Evolutionary conservation across 768 basidiomycete genomes (phyloP).

Genomic region (Auriscalpium orientale): DNA sequence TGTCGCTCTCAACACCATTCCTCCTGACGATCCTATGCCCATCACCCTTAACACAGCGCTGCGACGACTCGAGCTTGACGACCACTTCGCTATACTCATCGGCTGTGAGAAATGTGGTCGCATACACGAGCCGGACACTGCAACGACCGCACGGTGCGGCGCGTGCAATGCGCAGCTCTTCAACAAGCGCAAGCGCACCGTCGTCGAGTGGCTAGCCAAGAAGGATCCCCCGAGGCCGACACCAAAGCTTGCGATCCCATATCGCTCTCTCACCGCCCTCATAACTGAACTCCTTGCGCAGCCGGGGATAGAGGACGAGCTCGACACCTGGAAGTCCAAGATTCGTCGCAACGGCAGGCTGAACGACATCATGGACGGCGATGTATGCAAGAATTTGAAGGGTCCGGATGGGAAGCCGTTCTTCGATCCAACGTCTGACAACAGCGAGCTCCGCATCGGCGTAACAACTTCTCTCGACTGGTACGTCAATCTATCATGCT

Average conservation of each 20-base stretch:
- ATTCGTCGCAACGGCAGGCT: neutral
- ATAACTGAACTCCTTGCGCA: neutral
- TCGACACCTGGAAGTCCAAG: neutral
- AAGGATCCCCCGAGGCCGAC: neutral
- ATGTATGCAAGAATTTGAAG: neutral
- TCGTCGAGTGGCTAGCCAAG: neutral
- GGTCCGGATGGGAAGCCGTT: neutral
- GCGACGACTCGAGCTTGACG: neutral
- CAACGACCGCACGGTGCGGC: neutral
- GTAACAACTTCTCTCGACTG: neutral
- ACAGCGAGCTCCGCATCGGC: neutral
- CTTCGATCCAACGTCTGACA: neutral
- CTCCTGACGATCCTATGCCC: no score
- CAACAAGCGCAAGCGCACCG: no score
- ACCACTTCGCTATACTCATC: neutral
- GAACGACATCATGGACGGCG: neutral
- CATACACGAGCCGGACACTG: neutral
- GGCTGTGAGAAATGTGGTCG: neutral
- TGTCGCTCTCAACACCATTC: no score
- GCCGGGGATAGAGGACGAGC: neutral
- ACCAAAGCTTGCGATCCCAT: neutral
- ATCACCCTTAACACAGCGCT: neutral
- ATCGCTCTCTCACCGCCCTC: neutral
- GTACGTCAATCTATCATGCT: neutral
- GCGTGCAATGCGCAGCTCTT: no score